A percentile compares a stretch with the other conserved stretches of the same genome.
Conservation (phyloP, 75 land plant species). For the Chamaecyparis obtusa region DNA sequence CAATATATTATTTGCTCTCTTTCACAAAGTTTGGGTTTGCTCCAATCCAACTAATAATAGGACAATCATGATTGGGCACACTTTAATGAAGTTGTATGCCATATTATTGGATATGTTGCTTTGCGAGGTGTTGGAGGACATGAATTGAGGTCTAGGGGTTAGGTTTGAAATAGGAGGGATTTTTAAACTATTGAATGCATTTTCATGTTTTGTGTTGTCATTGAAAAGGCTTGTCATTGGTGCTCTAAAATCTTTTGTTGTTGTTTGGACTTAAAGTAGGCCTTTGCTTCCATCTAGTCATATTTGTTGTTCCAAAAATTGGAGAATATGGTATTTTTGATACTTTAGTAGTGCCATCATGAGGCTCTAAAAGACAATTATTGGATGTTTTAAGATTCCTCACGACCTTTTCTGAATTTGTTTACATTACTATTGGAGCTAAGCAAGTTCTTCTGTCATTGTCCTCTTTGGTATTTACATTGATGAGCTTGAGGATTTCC, state of each 20-base stretch:
- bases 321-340: neutral
- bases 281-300: neutral
- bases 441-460: too few relatives aligned
- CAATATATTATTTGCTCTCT: neutral
- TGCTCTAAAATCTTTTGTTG: neutral
- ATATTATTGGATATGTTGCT: neutral
- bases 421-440: too few relatives aligned
- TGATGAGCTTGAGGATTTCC: too few relatives aligned
- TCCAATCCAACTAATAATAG: neutral
- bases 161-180: neutral
- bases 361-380: neutral
- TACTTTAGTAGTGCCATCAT: neutral
- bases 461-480: too few relatives aligned
- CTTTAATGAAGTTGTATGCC: neutral
- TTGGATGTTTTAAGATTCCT: neutral
- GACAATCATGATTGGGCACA: neutral
- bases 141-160: neutral
- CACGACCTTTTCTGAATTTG: too few relatives aligned
- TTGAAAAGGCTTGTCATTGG: neutral
- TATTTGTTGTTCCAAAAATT: neutral
- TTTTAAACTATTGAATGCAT: neutral
- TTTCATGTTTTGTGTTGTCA: neutral
- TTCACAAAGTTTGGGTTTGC: neutral
- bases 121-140: neutral
- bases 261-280: neutral